Base-by-base conservation (phyloP, 257 asterid genomes). In the Rauvolfia tetraphylla region DNA sequence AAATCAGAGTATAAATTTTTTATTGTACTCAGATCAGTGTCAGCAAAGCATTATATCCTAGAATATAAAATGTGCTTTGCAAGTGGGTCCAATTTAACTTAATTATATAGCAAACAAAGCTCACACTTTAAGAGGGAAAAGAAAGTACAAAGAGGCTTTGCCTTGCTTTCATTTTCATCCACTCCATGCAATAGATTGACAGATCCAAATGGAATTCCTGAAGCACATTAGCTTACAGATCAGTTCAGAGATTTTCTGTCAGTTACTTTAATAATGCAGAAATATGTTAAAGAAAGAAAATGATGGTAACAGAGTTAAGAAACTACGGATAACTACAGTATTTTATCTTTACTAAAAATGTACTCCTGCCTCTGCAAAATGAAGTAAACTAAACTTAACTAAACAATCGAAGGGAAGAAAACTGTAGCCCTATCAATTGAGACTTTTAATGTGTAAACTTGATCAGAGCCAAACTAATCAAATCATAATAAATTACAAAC, bases 151-250 rank as follows among this genome's bases (percentile, higher is more conserved):
- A 90, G 89, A 88, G 86, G 89, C 66, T 88, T 86, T 90, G 89
- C 99, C 99, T 95, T 95, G 98, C 96, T 95, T 92, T 95, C 99
- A 76, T 91, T 86, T 83, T 91, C 96, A 86, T 95, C 99, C 33
- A 95, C 97, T 76, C 99, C 99, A 71, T 90, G 89, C 89, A 89
- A 78, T 78, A 95, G 89, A 89, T 95, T 95, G 78, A 95, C 99
- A 63, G 99, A 95, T 70, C 99, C 99, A 79, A 88, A 95, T 70
- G 99, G 99, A 83, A 95, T 95, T 79, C 99, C 99, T 95, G 96
- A 82, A 85, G 81, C 85, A 84, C 51, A 27, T 53, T 54, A 73
- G 15, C 39, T 14, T 33, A 29, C 29, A 29, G n/a, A 49, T 77
- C 71, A 79, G 48, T 39, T 44, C 22, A 66, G 63, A 54, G 44